Evolutionary conservation across 805 yeast genomes (phyloP).

Genomic region (Phaffomyces antillensis): DNA sequence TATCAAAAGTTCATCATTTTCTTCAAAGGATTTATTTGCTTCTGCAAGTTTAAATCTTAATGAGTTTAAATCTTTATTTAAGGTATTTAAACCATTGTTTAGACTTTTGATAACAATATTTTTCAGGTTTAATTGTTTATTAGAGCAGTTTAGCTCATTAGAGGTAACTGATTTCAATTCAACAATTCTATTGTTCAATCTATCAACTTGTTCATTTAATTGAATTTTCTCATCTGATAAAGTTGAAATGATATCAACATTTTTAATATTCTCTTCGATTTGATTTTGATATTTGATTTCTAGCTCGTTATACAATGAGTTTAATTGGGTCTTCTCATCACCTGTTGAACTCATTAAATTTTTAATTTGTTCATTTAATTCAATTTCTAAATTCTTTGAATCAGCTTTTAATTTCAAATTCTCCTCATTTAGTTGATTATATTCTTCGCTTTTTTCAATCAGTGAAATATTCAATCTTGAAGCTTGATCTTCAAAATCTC

Average conservation of each 20-base stretch:
- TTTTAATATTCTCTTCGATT: too few relatives aligned
- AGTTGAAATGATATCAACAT: too few relatives aligned
- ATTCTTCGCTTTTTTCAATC: constrained; percentile 7
- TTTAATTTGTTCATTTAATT: not conserved
- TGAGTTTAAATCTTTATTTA: not conserved
- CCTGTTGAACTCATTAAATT: too few relatives aligned
- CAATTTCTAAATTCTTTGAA: not conserved
- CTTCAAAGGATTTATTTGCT: too few relatives aligned
- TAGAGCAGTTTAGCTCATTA: too few relatives aligned
- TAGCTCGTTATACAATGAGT: not conserved
- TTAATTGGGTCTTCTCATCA: too few relatives aligned
- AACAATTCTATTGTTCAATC: too few relatives aligned
- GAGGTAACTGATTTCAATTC: not conserved
- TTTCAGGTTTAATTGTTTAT: constrained; percentile 5
- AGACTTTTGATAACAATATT: constrained; percentile 5
- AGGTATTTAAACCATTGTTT: constrained; percentile 1
- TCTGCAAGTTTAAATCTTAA: too few relatives aligned
- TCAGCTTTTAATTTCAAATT: not conserved
- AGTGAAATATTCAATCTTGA: constrained; percentile 5
- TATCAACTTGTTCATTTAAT: too few relatives aligned
- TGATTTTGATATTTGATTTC: not conserved
- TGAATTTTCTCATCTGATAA: too few relatives aligned
- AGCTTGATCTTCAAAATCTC: constrained; percentile 16
- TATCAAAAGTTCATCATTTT: too few relatives aligned
- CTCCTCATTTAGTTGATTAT: constrained; percentile 4